Evolutionary conservation across 2,329 filamentous ascomycete species (phyloP).

Genomic region (Pyrenochaeta sp.): DNA sequence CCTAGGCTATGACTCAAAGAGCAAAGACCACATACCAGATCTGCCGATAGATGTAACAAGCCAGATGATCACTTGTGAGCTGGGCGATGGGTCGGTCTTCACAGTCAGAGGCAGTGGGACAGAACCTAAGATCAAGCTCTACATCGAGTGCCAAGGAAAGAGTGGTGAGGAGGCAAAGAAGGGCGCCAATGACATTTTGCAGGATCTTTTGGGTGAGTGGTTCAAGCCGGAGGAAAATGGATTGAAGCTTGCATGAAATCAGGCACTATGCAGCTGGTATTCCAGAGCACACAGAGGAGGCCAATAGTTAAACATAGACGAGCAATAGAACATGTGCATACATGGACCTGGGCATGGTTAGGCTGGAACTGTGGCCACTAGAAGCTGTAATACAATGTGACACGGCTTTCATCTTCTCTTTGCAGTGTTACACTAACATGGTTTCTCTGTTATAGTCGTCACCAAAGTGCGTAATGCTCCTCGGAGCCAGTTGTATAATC

Average conservation of each 20-base stretch:
- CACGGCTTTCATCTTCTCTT: background rate
- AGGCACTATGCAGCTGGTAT: too few species aligned
- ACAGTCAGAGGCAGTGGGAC: conserved; percentile 70
- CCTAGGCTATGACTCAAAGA: conserved; percentile 66
- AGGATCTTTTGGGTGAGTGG: conserved; percentile 59
- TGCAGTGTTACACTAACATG: conserved; percentile 2
- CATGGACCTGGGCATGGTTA: background rate
- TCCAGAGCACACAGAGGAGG: too few species aligned
- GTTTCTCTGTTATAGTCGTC: conserved; percentile 1
- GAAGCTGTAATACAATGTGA: too few species aligned
- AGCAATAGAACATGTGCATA: too few species aligned
- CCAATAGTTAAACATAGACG: too few species aligned
- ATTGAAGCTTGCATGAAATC: conserved; percentile 39
- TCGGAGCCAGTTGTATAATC: background rate
- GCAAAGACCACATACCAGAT: conserved; percentile 60
- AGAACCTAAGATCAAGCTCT: conserved; percentile 72
- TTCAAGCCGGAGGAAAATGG: conserved; percentile 54
- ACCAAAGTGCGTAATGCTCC: conserved; percentile 2
- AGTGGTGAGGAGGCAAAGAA: conserved; percentile 53
- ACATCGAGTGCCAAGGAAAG: conserved; percentile 59
- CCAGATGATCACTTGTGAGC: conserved; percentile 71
- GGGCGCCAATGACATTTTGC: conserved; percentile 56
- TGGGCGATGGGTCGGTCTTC: conserved; percentile 65
- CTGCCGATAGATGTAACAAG: conserved; percentile 65
- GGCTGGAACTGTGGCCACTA: too few species aligned